Percentiles rank a stretch among this genome's conserved stretches.
Evolutionary conservation across 2,329 filamentous ascomycete species (phyloP).

Genomic region (Cytospora piceae): DNA sequence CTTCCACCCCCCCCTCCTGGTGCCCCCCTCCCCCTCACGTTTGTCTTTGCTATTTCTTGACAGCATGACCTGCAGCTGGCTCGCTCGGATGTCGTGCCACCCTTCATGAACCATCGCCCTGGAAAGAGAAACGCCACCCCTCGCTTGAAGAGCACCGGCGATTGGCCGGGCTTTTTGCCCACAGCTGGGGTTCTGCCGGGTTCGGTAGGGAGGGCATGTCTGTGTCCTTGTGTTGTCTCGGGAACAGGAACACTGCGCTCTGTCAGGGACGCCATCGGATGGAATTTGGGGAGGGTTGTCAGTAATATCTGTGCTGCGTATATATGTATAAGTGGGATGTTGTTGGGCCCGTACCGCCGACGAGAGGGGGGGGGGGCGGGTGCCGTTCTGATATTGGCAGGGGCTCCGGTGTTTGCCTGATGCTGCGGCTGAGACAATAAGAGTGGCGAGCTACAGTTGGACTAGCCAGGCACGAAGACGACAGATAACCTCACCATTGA

Average conservation of each 20-base stretch:
- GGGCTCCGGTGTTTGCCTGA: background rate
- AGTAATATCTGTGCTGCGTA: too few relatives aligned
- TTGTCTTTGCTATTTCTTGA: background rate
- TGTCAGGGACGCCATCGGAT: too few relatives aligned
- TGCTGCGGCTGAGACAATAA: background rate
- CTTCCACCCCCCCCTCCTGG: too few relatives aligned
- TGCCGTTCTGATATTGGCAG: background rate
- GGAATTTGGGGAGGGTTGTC: too few relatives aligned
- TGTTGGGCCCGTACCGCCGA: background rate
- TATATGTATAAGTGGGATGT: too few relatives aligned
- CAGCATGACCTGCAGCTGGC: background rate
- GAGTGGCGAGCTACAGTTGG: background rate
- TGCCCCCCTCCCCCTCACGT: too few relatives aligned
- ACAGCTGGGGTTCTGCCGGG: background rate
- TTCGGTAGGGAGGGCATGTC: background rate
- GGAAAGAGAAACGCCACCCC: background rate
- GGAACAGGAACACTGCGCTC: background rate
- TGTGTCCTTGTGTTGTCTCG: background rate
- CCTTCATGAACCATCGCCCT: background rate
- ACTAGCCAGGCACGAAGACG: too few relatives aligned
- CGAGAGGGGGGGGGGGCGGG: too few relatives aligned
- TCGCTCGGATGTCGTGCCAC: background rate
- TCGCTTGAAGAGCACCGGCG: background rate
- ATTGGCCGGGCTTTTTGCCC: background rate
- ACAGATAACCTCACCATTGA: too few relatives aligned